Evolutionary conservation across 805 yeast genomes (phyloP).

Genomic region (Dipodascus albidus): DNA sequence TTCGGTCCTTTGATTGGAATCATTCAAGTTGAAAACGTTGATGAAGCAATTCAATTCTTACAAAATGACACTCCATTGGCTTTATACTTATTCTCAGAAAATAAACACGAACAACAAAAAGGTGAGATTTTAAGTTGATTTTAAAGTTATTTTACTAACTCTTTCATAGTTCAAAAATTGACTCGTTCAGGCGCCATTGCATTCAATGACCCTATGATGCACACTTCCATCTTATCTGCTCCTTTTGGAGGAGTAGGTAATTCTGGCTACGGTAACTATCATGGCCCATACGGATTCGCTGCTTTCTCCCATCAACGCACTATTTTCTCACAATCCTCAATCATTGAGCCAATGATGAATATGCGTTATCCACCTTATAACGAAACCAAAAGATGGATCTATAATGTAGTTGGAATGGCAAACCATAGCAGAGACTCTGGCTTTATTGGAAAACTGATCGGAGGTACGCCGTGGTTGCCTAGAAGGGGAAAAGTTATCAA

Average conservation of each 20-base stretch:
- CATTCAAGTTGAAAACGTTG: slow-evolving; percentile 40
- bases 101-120: slow-evolving; percentile 32
- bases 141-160: too few relatives aligned
- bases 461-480: not conserved
- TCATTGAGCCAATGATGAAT: slow-evolving; percentile 46
- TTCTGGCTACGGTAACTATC: slow-evolving; percentile 64
- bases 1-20: slow-evolving; percentile 85
- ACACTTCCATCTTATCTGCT: slow-evolving; percentile 43
- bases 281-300: slow-evolving; percentile 51
- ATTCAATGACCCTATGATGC: slow-evolving; percentile 52
- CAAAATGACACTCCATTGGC: slow-evolving; percentile 57
- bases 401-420: not conserved
- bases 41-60: slow-evolving; percentile 39
- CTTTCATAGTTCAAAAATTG: slow-evolving; percentile 34
- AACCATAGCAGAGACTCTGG: not conserved
- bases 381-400: slow-evolving; percentile 1
- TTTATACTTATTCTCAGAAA: slow-evolving; percentile 50
- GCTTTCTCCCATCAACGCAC: slow-evolving; percentile 73
- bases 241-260: slow-evolving; percentile 75
- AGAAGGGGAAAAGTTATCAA: not conserved
- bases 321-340: slow-evolving; percentile 48
- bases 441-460: not conserved
- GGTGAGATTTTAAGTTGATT: too few relatives aligned
- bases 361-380: slow-evolving; percentile 58
- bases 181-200: slow-evolving; percentile 53